These are phyloP conservation scores for Paraleonurus japonicus DNA, from an alignment of 257 asterid species.

Conservation along the genomic window DNA sequence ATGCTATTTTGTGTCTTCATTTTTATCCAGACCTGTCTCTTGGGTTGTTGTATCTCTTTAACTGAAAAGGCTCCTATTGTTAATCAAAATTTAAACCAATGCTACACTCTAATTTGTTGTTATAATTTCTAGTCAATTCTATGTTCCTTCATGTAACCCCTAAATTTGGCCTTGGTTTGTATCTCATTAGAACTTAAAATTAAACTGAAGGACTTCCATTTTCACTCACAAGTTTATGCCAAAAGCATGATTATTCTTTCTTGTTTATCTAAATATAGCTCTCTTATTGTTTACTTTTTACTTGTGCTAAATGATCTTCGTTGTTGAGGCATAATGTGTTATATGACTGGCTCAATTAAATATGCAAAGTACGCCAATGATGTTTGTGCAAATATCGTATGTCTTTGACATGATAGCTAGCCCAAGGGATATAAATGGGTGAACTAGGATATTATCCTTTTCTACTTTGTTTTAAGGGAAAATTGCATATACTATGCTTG, in stretches of 20 bases:
- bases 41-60: slow-evolving; percentile 1
- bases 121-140: background rate
- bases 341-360: slow-evolving; percentile 1
- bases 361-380: background rate
- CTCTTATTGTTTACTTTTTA: background rate
- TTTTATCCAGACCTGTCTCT: background rate
- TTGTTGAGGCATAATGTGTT: background rate
- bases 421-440: background rate
- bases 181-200: slow-evolving; percentile 2
- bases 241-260: background rate
- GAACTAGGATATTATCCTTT: background rate
- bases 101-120: background rate
- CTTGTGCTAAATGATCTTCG: background rate
- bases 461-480: background rate
- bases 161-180: slow-evolving; percentile 6
- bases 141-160: background rate
- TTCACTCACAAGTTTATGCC: background rate
- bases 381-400: background rate
- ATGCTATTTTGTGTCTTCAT: background rate
- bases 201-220: background rate
- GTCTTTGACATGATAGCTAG: too few relatives aligned
- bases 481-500: background rate
- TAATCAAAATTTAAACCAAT: background rate
- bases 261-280: slow-evolving; percentile 1
- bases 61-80: background rate